phyloP scores from a whole-genome alignment of 2,329 filamentous ascomycete genomes.

The Penicillium sp. region DNA sequence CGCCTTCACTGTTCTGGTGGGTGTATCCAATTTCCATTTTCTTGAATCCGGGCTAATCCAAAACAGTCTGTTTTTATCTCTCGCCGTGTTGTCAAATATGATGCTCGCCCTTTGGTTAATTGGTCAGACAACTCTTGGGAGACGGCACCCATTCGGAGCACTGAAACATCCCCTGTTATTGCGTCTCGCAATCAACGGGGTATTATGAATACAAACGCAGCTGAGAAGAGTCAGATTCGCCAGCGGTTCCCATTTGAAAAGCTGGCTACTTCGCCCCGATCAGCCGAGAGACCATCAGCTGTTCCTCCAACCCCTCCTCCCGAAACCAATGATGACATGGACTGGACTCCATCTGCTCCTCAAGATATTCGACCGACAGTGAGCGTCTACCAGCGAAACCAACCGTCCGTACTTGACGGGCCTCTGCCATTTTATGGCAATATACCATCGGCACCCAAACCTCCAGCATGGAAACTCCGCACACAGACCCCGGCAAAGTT shows the following conservation, averaged over 20 bases:
- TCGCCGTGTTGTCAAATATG: conserved; percentile 38
- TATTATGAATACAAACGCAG: conserved; percentile 17
- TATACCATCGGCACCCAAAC: conserved; percentile 41
- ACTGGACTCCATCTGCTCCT: conserved; percentile 49
- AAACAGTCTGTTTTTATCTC: conserved; percentile 39
- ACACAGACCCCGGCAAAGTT: conserved; percentile 34
- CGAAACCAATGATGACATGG: conserved; percentile 46
- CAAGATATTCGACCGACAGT: conserved; percentile 34
- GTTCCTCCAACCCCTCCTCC: conserved; percentile 38
- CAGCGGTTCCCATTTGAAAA: conserved; percentile 43
- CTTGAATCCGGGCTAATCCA: conserved; percentile 20
- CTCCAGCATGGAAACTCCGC: conserved; percentile 42
- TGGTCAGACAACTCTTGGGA: conserved; percentile 42
- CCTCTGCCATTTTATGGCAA: conserved; percentile 46
- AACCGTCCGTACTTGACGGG: conserved; percentile 29
- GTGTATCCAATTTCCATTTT: conserved; percentile 3
- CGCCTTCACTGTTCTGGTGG: conserved; percentile 40
- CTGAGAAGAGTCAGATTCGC: conserved; percentile 10
- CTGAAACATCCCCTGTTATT: conserved; percentile 16
- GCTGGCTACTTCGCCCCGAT: conserved; percentile 31
- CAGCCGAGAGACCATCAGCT: conserved; percentile 21
- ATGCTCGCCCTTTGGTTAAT: conserved; percentile 42
- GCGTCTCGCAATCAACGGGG: conserved; percentile 16
- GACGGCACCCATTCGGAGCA: conserved; percentile 23
- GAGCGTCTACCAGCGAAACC: conserved; percentile 31